Evolutionary conservation across 805 yeast species (phyloP), one percentile per base, ranked within the genome.

Genomic region (Ogataea paradorogensis): DNA sequence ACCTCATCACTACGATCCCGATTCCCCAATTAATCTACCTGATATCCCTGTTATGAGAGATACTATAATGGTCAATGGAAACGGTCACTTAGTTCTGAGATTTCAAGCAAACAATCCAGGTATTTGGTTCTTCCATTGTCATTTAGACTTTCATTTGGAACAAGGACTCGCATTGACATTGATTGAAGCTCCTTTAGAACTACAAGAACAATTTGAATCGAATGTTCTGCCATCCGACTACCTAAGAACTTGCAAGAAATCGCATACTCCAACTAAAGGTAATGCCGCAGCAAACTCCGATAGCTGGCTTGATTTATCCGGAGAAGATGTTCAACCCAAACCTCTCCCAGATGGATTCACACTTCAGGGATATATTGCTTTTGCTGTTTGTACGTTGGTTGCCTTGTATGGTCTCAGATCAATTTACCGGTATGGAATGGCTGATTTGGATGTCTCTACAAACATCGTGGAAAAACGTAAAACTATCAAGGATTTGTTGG

Each of bases 91-190:
- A 35, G 89, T 82, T 13, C 56, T 80, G 23, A 69, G 96, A 50
- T 87, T 87, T 61, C 73, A 67, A 52, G 88, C 96, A 9, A 78
- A 84, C 54, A 89, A 90, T 55, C 96, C 96, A 3, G 97, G 97
- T 42, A 81, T 88, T 18, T 90, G 96, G 96, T 77, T 84, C 46
- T 84, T 89, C 80, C 97, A 89, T 60, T 89, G 97, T 63, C 95
- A 86, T 57, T 76, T 84, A 40, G 91, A 84, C 55, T 84, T 89
- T 83, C 95, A 84, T 63, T 73, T 84, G 59, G 82, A 79, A 51
- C 93, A 84, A 65, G 95, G 95, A 21, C 69, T 84, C 39, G 90
- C 90, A 7, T 68, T 83, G 36, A 76, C 78, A 1, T 73, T 84
- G 26, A 68, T 84, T 29, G 95, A 84, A 61, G 85, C 84, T 22